Evolutionary conservation across 305 asterid species (phyloP).

Genomic region (Solanum hybrid): DNA sequence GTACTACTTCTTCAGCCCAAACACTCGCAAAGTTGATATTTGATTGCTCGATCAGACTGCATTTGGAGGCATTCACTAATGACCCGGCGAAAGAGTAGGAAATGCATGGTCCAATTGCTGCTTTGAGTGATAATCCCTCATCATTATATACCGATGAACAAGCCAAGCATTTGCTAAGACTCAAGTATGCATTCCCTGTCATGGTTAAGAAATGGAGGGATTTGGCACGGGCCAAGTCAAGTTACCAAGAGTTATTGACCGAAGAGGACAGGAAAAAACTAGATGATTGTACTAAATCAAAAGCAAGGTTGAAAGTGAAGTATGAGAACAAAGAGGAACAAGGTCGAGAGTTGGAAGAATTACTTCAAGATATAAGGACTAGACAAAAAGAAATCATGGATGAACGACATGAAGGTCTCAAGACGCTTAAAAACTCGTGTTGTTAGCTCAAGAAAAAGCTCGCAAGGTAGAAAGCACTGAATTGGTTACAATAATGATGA

Average conservation of each 20-base stretch:
- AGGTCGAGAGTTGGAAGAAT: too few relatives aligned
- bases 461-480: neutral
- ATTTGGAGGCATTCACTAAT: neutral
- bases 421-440: neutral
- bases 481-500: neutral
- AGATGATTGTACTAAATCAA: neutral
- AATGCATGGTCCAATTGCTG: neutral
- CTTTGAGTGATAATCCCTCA: neutral
- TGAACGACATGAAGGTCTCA: neutral
- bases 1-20: neutral
- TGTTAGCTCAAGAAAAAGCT: too few relatives aligned
- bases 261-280: neutral
- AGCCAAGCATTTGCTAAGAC: neutral
- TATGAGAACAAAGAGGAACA: too few relatives aligned
- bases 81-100: neutral
- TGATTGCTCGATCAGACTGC: neutral
- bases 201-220: slow-evolving; percentile 1
- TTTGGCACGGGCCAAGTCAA: neutral
- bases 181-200: slow-evolving; percentile 1
- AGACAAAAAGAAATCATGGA: neutral
- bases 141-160: neutral
- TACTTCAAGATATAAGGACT: too few relatives aligned
- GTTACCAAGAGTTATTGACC: neutral
- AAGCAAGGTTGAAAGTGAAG: neutral
- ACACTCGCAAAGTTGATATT: neutral